Conservation (phyloP, 2,329 filamentous ascomycete species). For the Penicillium nordicum region DNA sequence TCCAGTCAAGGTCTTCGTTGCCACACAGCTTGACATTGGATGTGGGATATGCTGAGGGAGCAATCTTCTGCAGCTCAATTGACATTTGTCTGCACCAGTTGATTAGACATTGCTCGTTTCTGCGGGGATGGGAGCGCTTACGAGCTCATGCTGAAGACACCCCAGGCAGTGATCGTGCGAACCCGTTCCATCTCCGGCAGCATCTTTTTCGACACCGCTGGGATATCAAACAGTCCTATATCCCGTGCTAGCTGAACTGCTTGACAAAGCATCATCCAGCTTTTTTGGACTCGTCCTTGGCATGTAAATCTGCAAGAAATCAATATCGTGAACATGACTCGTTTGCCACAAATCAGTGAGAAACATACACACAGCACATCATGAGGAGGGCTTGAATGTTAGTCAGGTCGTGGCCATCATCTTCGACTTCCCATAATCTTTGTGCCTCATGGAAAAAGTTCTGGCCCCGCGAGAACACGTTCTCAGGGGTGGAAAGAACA, state of each 20-base stretch:
- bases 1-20: constrained; percentile 26
- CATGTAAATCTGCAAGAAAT: constrained; percentile 25
- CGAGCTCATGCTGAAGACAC: constrained; percentile 32
- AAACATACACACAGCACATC: constrained; percentile 33
- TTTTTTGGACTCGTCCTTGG: constrained; percentile 25
- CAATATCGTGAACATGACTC: constrained; percentile 9
- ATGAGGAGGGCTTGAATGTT: constrained; percentile 38
- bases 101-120: constrained; percentile 8
- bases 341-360: neutral
- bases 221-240: constrained; percentile 26
- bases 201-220: constrained; percentile 12
- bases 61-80: constrained; percentile 21
- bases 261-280: constrained; percentile 34
- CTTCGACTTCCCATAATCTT: constrained; percentile 35
- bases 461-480: constrained; percentile 31
- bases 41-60: constrained; percentile 21
- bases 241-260: constrained; percentile 33
- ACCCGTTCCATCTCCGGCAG: constrained; percentile 21
- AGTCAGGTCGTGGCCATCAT: constrained; percentile 30
- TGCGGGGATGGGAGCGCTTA: constrained; percentile 10
- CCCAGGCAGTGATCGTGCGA: constrained; percentile 29
- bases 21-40: constrained; percentile 13
- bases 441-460: constrained; percentile 38
- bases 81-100: constrained; percentile 27
- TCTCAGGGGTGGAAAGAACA: constrained; percentile 26